Evolutionary conservation across 345 rosid genomes (phyloP), one percentile per base, ranked within the genome.

Genomic region (Citropsis articulata): DNA sequence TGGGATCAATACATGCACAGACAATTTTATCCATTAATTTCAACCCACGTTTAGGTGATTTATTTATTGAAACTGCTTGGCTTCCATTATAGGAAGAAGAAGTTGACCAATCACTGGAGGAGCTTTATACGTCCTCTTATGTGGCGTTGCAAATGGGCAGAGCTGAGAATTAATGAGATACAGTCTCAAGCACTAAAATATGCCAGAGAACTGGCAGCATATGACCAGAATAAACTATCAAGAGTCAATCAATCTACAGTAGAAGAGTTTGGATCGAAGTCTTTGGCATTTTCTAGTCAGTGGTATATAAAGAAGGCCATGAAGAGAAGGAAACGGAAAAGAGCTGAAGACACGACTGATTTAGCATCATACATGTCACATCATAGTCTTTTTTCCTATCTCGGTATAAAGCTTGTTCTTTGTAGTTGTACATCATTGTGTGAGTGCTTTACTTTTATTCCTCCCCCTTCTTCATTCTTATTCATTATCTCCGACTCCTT

Each of bases 91-190:
- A 89, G 96, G 85, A 94, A 94, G 92, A 95, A 91, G 90, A 94
- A 85, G 91, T 78, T 95, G 82, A 91, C 96, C 57, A 82, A 82
- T 87, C 98, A 92, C 75, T 93, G 97, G 96, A 93, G 87, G 86
- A 90, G 75, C 77, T 95, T 91, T 81, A 87, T 91, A 72, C 85
- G 83, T 66, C 99, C 99, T 68, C 83, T 95, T 42, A 91, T 87
- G 96, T 93, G 99, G 98, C 91, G 93, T 50, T 91, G 94, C 89
- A 93, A 93, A 86, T 95, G 98, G 98, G 72, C 90, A 36, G 97
- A 95, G 81, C 81, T 92, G 73, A 90, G 85, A 81, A 89, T 93
- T 59, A 92, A 87, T 73, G 91, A 93, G 81, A 81, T 93, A 19
- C 91, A 93, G 77, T 89, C 90, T 70, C 92, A 88, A 48, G 89